These are phyloP conservation scores for Cryptococcus wingfieldii DNA, from an alignment of 1,284 basidiomycete species.

Conservation along the genomic window DNA sequence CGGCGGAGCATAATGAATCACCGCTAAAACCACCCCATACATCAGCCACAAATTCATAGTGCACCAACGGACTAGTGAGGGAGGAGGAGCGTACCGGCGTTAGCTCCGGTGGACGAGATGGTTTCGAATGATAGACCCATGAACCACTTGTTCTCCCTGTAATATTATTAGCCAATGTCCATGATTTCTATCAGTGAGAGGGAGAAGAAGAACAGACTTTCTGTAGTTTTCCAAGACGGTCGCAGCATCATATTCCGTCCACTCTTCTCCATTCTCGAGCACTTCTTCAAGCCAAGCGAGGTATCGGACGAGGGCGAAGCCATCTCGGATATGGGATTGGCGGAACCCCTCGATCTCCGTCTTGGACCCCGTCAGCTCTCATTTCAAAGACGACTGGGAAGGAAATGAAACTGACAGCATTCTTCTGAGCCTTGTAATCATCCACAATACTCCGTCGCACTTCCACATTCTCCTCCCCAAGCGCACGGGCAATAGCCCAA, in stretches of 20 bases:
- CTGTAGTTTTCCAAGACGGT: slow-evolving; percentile 73
- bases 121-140: slow-evolving; percentile 86
- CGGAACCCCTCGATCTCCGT: slow-evolving; percentile 87
- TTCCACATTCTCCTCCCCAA: slow-evolving; percentile 63
- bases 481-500: slow-evolving; percentile 69
- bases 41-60: not conserved
- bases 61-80: not conserved
- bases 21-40: slow-evolving; percentile 53
- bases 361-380: slow-evolving; percentile 5
- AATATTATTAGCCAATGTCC: not conserved
- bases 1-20: slow-evolving; percentile 89
- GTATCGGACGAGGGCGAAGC: slow-evolving; percentile 76
- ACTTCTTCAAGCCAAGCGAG: slow-evolving; percentile 93
- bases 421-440: slow-evolving; percentile 86
- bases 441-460: slow-evolving; percentile 69
- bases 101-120: slow-evolving; percentile 84
- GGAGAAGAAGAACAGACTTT: slow-evolving; percentile 55
- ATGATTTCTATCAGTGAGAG: not conserved
- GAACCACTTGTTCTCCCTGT: slow-evolving; percentile 71
- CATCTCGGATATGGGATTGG: slow-evolving; percentile 82
- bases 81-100: slow-evolving; percentile 61
- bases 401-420: slow-evolving; percentile 48
- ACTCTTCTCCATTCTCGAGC: slow-evolving; percentile 59
- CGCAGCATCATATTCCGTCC: slow-evolving; percentile 79
- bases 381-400: too few relatives aligned